phyloP scores from a whole-genome alignment of 495 filamentous ascomycete genomes.

The Massariosphaeria phaeospora region DNA sequence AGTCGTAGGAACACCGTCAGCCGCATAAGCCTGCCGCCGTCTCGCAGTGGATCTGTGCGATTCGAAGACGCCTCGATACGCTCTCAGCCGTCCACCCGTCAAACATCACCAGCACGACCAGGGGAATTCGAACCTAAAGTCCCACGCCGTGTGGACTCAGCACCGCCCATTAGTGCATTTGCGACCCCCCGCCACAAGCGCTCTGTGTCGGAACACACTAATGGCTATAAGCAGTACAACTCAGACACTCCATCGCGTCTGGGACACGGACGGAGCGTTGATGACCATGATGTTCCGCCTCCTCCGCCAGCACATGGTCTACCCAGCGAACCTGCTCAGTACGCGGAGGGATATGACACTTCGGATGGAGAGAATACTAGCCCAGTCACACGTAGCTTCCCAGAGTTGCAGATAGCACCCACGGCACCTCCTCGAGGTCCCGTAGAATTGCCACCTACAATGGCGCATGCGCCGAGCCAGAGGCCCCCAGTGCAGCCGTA shows the following conservation, averaged over 20 bases:
- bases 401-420: conserved; percentile 21
- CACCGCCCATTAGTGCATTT: conserved; percentile 38
- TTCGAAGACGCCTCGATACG: conserved; percentile 59
- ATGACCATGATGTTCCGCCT: conserved; percentile 40
- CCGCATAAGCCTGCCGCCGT: conserved; percentile 59
- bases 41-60: conserved; percentile 22
- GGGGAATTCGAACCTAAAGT: conserved; percentile 37
- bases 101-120: conserved; percentile 31
- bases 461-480: conserved; percentile 64
- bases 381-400: conserved; percentile 20
- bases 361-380: conserved; percentile 19
- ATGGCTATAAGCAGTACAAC: conserved; percentile 46
- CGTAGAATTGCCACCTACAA: conserved; percentile 69
- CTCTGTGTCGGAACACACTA: conserved; percentile 52
- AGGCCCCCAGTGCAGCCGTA: conserved; percentile 63
- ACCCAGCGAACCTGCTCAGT: conserved; percentile 23
- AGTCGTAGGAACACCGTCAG: conserved; percentile 58
- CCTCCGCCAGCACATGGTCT: conserved; percentile 43
- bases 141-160: conserved; percentile 43
- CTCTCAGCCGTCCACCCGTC: conserved; percentile 46
- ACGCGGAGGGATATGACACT: conserved; percentile 16
- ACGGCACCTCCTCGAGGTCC: conserved; percentile 58
- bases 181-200: conserved; percentile 49
- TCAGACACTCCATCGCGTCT: conserved; percentile 45
- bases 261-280: conserved; percentile 39